Base-by-base conservation (phyloP, 2,329 filamentous ascomycete genomes). In the Fusarium sp. region DNA sequence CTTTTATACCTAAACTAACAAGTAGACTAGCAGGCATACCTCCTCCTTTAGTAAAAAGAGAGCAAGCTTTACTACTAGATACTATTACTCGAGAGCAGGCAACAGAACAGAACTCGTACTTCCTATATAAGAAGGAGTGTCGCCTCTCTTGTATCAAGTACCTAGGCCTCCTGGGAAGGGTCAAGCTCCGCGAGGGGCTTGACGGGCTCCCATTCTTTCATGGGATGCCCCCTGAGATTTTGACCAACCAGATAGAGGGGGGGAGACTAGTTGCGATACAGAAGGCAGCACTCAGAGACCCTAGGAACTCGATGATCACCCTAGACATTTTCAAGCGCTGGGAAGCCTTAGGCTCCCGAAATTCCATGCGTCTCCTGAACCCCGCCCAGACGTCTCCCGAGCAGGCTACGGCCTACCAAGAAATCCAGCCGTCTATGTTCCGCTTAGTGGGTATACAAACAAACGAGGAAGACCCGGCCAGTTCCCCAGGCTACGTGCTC, bases 131-230 rank as follows among this genome's bases (percentile, higher is more conserved):
- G 15, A 64, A 64, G 10, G 59, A 66, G 15, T 64, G 63, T 14
- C 50, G 63, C 4, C 15, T 66, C 2, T 36, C 59, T 0, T 66
- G 59, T 50, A 51, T 66, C 15, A 64, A 56, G 41, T 66, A 64
- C 9, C 41, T 66, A 2, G 63, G 63, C 3, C 58, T 65, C 20
- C 15, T 56, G 4, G 50, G n/a, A 26, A 47, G 45, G 45, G 36
- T 65, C 24, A 63, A 22, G 16, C 42, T 65, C 8, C 48, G 36
- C 5, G 30, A 65, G 11, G 63, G 58, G 4, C 15, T n/a, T n/a
- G 59, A 65, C 22, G 31, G 42, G 6, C 59, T 44, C 11, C 63
- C 63, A 3, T 56, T n/a, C 5, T 65, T 65, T 31, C 7, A 42
- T 12, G 63, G 63, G 2, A 65, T 64, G 63, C 63, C 58, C 3